Percentiles rank a stretch among this genome's conserved stretches.
These are phyloP conservation scores for Corymbia calophylla DNA, from an alignment of 441 rosid species.

Conservation along the genomic window DNA sequence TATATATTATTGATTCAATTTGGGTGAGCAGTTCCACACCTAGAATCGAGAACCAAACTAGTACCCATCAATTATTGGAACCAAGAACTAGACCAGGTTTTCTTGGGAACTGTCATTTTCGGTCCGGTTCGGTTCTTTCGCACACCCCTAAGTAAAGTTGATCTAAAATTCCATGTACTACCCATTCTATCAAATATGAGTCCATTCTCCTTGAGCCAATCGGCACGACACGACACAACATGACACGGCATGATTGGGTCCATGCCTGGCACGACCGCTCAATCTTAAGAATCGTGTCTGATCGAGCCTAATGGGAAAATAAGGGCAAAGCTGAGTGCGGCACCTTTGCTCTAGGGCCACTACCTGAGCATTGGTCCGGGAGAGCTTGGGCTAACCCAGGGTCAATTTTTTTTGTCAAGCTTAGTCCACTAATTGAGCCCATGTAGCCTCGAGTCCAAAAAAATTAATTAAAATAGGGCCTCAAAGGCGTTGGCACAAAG, in stretches of 20 bases:
- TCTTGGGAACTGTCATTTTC: no score
- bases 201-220: not conserved
- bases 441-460: not conserved
- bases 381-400: not conserved
- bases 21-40: no score
- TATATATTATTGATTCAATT: no score
- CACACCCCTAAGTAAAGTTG: no score
- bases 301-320: not conserved
- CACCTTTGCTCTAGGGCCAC: not conserved
- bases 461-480: not conserved
- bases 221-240: fast-evolving
- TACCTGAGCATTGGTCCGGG: not conserved
- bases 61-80: no score
- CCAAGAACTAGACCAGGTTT: no score
- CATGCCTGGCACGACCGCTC: not conserved
- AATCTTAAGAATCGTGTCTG: not conserved
- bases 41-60: no score
- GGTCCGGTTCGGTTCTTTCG: no score
- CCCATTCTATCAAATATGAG: no score
- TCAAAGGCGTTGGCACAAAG: not conserved
- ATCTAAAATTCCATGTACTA: no score
- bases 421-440: not conserved
- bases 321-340: not conserved
- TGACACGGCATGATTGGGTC: not conserved
- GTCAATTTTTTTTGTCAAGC: not conserved